Conservation (phyloP, 176 grass and related monocot genomes). For the Chrysopogon serrulatus region DNA sequence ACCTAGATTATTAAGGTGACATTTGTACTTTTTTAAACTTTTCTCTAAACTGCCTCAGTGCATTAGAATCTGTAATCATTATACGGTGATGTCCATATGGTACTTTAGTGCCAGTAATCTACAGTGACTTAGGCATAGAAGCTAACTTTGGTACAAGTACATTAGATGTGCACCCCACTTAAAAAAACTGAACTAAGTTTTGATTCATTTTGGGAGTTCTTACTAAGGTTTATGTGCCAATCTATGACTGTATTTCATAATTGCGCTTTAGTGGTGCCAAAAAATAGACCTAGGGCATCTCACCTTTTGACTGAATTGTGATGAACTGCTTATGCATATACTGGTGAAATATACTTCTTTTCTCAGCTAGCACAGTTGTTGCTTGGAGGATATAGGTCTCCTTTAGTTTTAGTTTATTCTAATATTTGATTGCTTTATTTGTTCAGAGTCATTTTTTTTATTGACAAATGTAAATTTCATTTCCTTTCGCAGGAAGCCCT, state of each 20-base stretch:
- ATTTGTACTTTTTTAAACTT: neutral
- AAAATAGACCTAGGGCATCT: neutral
- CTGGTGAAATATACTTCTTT: constrained; percentile 13
- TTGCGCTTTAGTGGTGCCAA: neutral
- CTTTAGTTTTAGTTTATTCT: neutral
- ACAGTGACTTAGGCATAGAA: neutral
- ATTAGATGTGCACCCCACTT: neutral
- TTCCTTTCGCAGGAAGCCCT: constrained; percentile 68
- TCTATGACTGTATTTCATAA: neutral
- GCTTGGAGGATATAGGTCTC: neutral
- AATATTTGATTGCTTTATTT: neutral
- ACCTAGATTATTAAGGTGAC: neutral
- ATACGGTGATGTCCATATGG: neutral
- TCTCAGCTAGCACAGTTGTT: constrained; percentile 1
- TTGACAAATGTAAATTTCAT: constrained; percentile 20
- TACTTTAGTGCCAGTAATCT: neutral
- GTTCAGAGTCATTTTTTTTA: neutral
- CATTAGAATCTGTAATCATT: constrained; percentile 3
- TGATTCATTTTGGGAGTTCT: constrained; percentile 15
- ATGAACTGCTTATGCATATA: constrained; percentile 7
- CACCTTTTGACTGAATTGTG: neutral
- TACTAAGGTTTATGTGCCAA: neutral
- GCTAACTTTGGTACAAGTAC: constrained; percentile 8
- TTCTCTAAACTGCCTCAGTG: neutral
- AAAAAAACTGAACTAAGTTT: neutral